Evolutionary conservation across 208 protist genomes (phyloP).

Genomic region (Phytomonas sp.): DNA sequence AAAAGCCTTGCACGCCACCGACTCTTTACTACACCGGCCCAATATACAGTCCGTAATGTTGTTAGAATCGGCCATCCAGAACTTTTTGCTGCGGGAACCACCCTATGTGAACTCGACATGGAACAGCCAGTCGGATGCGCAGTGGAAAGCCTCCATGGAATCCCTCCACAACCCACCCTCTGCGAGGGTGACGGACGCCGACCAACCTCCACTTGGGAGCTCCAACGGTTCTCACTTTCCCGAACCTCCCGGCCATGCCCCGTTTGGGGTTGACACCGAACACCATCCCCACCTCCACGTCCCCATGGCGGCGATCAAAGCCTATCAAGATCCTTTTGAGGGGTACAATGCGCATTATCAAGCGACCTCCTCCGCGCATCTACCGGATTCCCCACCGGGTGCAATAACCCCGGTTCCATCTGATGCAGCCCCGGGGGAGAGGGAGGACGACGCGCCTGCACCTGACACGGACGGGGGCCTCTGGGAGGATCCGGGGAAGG

Average conservation of each 20-base stretch:
- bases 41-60: constrained; percentile 30
- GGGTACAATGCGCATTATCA: background rate
- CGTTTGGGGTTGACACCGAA: background rate
- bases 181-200: background rate
- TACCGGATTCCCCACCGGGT: background rate
- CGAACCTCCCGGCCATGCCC: background rate
- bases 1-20: constrained; percentile 18
- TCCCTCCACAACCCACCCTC: background rate
- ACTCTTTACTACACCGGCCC: constrained; percentile 13
- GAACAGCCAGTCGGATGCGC: constrained; percentile 17
- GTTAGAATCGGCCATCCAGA: constrained; percentile 34
- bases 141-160: background rate
- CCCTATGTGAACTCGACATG: constrained; percentile 33
- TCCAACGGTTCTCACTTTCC: background rate
- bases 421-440: background rate
- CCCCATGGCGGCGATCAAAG: background rate
- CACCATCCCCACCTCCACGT: background rate
- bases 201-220: background rate
- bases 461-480: background rate
- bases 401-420: background rate
- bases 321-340: background rate
- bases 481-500: background rate
- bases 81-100: constrained; percentile 29
- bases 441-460: background rate
- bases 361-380: background rate